Percentiles rank a stretch among this genome's conserved stretches.
Conservation (phyloP, 169 alveolate species). For the Miamiensis avidus region DNA sequence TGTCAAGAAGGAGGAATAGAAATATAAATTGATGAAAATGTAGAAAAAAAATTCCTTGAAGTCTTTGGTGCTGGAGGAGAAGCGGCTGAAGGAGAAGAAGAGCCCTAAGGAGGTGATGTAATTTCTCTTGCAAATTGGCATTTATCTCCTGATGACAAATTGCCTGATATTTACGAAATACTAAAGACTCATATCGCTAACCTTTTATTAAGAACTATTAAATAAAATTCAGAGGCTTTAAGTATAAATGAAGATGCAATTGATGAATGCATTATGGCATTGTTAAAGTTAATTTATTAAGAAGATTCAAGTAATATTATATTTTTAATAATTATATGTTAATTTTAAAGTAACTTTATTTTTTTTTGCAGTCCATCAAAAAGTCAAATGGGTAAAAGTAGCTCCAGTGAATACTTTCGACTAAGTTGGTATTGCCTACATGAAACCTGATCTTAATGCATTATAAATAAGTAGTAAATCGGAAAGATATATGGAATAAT, state of each 20-base stretch:
- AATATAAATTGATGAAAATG: neutral
- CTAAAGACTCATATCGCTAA: too few relatives aligned
- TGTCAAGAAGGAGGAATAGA: neutral
- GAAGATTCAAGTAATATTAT: neutral
- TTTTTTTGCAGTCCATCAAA: neutral
- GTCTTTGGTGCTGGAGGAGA: neutral
- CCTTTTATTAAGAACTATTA: too few relatives aligned
- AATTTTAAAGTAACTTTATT: too few relatives aligned
- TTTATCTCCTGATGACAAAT: neutral
- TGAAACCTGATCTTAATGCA: neutral
- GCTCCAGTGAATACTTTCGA: neutral
- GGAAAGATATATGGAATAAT: neutral
- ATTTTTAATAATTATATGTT: too few relatives aligned
- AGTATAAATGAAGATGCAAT: neutral
- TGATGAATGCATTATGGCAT: neutral
- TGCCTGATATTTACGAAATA: neutral
- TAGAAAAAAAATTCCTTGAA: neutral
- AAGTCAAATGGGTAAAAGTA: neutral
- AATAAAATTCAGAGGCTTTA: too few relatives aligned
- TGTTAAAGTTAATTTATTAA: too few relatives aligned
- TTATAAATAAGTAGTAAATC: neutral
- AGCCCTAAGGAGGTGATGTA: neutral
- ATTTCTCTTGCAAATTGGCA: neutral
- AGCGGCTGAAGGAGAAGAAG: neutral
- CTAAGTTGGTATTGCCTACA: neutral